Percentiles rank a stretch among this genome's conserved stretches.
These are phyloP conservation scores for Parsonsia alboflavescens DNA, from an alignment of 257 asterid species.

Conservation along the genomic window DNA sequence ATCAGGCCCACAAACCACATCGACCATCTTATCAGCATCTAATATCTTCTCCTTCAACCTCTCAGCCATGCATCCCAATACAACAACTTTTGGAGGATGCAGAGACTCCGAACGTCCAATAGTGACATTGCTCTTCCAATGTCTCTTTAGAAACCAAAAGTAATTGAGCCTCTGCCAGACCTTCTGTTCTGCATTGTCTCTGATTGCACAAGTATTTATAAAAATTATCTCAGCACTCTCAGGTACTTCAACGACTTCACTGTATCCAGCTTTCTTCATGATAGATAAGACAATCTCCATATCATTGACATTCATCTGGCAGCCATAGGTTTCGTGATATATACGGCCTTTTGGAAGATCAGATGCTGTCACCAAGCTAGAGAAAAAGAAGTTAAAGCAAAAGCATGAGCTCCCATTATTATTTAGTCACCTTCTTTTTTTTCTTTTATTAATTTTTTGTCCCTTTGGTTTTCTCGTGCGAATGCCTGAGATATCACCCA, in stretches of 20 bases:
- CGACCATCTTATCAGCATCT: slow-evolving; percentile 98
- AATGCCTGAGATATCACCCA: neutral
- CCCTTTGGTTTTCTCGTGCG: neutral
- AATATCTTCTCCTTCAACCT: slow-evolving; percentile 92
- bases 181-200: slow-evolving; percentile 96
- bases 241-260: slow-evolving; percentile 70
- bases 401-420: slow-evolving; percentile 2
- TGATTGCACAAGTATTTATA: slow-evolving; percentile 90
- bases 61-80: slow-evolving; percentile 97
- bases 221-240: slow-evolving; percentile 96
- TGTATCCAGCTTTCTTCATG: slow-evolving; percentile 90
- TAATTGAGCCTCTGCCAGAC: slow-evolving; percentile 98
- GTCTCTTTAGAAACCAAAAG: slow-evolving; percentile 94
- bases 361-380: slow-evolving; percentile 37
- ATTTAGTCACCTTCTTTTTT: neutral
- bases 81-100: slow-evolving; percentile 94
- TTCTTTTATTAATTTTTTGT: too few relatives aligned
- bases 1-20: slow-evolving; percentile 98
- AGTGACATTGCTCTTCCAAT: slow-evolving; percentile 91
- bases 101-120: slow-evolving; percentile 79
- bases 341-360: slow-evolving; percentile 76
- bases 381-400: slow-evolving; percentile 22
- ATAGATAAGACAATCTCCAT: slow-evolving; percentile 95
- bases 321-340: slow-evolving; percentile 96
- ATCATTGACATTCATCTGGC: slow-evolving; percentile 98